Evolutionary conservation across 768 basidiomycete genomes (phyloP).

Genomic region (Leccinellum luteum): DNA sequence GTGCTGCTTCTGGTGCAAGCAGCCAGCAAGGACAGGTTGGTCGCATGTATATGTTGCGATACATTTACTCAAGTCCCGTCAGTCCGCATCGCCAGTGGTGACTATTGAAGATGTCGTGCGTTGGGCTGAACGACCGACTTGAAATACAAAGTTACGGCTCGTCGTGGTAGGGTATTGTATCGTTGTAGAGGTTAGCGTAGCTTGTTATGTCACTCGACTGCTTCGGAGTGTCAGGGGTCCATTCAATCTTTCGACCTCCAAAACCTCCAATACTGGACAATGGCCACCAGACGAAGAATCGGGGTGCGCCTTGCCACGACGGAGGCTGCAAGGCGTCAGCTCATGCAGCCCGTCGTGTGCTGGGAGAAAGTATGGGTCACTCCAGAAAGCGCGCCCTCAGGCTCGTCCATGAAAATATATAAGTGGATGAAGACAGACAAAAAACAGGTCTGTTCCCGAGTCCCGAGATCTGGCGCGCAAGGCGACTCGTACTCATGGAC

Average conservation of each 20-base stretch:
- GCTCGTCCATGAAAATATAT: slow-evolving; percentile 61
- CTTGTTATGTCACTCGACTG: neutral
- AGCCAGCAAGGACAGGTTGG: slow-evolving; percentile 19
- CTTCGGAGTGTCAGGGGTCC: slow-evolving; percentile 21
- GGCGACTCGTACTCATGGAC: slow-evolving; percentile 3
- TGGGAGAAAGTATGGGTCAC: slow-evolving; percentile 80
- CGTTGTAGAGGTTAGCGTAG: neutral
- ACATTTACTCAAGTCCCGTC: neutral
- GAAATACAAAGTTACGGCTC: neutral
- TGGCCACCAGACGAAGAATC: slow-evolving; percentile 75
- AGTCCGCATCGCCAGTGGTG: slow-evolving; percentile 13
- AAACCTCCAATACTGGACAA: slow-evolving; percentile 27
- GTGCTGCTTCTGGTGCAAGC: neutral
- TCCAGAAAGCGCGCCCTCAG: slow-evolving; percentile 52
- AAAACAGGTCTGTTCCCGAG: slow-evolving; percentile 52
- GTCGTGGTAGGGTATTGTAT: too few relatives aligned
- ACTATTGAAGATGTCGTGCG: slow-evolving; percentile 44
- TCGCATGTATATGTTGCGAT: neutral
- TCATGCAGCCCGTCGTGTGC: slow-evolving; percentile 87
- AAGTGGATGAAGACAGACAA: slow-evolving; percentile 84
- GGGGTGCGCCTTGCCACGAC: slow-evolving; percentile 75
- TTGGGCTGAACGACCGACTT: slow-evolving; percentile 54
- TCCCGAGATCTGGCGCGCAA: neutral
- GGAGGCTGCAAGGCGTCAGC: slow-evolving; percentile 75
- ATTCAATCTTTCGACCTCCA: neutral